Evolutionary conservation across 495 filamentous ascomycete species (phyloP).

Genomic region (Rhypophila decipiens): DNA sequence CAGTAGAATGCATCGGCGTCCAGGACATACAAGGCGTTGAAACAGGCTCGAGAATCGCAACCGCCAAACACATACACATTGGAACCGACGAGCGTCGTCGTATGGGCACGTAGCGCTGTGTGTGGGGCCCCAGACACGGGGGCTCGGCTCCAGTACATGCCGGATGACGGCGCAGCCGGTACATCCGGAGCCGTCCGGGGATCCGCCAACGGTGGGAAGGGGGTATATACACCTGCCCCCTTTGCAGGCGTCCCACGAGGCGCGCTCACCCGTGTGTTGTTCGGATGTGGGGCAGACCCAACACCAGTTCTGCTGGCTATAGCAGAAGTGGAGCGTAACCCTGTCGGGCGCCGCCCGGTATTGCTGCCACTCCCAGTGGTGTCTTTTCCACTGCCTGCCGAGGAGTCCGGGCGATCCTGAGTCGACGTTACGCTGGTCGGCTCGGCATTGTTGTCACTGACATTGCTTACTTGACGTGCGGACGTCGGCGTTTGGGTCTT

Average conservation of each 20-base stretch:
- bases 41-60: conserved; percentile 56
- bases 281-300: neutral
- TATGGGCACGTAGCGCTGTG: conserved; percentile 55
- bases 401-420: conserved; percentile 37
- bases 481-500: conserved; percentile 25
- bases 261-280: conserved; percentile 21
- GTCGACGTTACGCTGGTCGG: neutral
- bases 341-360: conserved; percentile 21
- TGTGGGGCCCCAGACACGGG: conserved; percentile 50
- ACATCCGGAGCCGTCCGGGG: conserved; percentile 52
- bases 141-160: conserved; percentile 64
- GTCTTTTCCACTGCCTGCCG: conserved; percentile 29
- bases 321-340: conserved; percentile 46
- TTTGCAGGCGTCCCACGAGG: conserved; percentile 22
- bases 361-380: conserved; percentile 18
- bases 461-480: conserved; percentile 13
- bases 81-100: conserved; percentile 53
- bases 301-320: conserved; percentile 36
- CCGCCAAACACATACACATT: conserved; percentile 63
- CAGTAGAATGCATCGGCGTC: conserved; percentile 62
- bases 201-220: conserved; percentile 51
- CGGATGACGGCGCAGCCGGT: conserved; percentile 53
- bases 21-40: conserved; percentile 59
- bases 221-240: conserved; percentile 30
- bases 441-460: neutral